Evolutionary conservation across 768 basidiomycete genomes (phyloP), one percentile per base, ranked within the genome.

Genomic region (Tylopilus vinaceipallidus): DNA sequence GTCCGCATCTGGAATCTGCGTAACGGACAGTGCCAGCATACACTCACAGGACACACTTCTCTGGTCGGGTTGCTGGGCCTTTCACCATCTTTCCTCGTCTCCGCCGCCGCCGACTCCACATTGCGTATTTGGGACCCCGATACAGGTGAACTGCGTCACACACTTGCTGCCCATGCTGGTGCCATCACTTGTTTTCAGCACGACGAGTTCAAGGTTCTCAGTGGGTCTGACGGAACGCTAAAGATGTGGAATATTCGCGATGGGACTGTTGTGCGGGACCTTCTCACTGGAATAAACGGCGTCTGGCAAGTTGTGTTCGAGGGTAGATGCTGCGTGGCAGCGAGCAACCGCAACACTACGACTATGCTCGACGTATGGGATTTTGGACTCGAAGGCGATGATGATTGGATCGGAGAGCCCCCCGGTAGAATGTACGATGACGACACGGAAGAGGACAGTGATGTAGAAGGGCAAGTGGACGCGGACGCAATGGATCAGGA

Each of bases 101-200:
- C 92, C 30, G 97, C 94, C 4, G 95, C 97, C 0, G 95, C 95
- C 17, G 95, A 99, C 66, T 93, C 92, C 19, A 95, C 94, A 0
- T 74, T 99, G 8, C 85, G 95, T 8, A 81, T 98, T 35, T 98
- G 95, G 95, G 88, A 98, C 62, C 90, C 94, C 2, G 82, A 86
- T 32, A 82, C 82, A 1, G 91, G 92, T 47, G 83, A 84, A 50
- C 75, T 91, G 26, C 82, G 80, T 33, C 87, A 94, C 57, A 84
- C 86, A 0, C 80, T 99, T 26, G 84, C 86, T 4, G 92, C 91
- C 1, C 95, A 98, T 66, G 88, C 88, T 6, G 95, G 95, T 19
- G 94, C 95, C n/a, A 98, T 99, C 58, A 98, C 97, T 16, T 99
- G 95, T 72, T 98, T 98, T 78, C 93, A 95, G 68, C 94, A 97